These are phyloP conservation scores for Candida sp. DNA, from an alignment of 1,139 yeast genomes.

Conservation along the genomic window DNA sequence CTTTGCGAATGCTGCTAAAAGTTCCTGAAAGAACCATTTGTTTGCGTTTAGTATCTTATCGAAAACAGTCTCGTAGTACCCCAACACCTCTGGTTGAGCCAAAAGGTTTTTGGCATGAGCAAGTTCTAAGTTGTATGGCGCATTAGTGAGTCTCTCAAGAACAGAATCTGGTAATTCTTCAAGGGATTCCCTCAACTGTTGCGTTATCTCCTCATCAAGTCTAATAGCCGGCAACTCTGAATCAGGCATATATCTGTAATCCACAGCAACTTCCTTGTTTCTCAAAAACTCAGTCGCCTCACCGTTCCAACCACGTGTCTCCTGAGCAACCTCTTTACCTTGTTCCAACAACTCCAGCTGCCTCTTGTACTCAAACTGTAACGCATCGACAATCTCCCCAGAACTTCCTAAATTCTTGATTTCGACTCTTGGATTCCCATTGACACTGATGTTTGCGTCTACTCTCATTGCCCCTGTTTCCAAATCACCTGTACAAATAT, in stretches of 20 bases:
- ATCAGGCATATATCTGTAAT: slow-evolving; percentile 94
- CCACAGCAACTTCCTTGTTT: slow-evolving; percentile 80
- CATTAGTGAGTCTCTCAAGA: slow-evolving; percentile 47
- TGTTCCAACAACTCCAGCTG: slow-evolving; percentile 52
- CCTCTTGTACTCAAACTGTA: slow-evolving; percentile 73
- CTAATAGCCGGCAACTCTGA: slow-evolving; percentile 75
- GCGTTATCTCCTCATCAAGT: slow-evolving; percentile 40
- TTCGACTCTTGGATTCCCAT: slow-evolving; percentile 76
- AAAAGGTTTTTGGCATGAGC: slow-evolving; percentile 75
- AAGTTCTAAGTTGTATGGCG: slow-evolving; percentile 62
- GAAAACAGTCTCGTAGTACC: slow-evolving; percentile 56
- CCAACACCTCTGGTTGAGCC: slow-evolving; percentile 44
- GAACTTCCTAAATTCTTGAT: slow-evolving; percentile 89
- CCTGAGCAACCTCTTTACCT: slow-evolving; percentile 50
- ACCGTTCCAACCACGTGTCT: slow-evolving; percentile 96
- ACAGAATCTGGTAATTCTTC: slow-evolving; percentile 71
- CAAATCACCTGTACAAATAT: slow-evolving; percentile 85
- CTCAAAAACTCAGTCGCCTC: slow-evolving; percentile 64
- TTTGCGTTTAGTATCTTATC: slow-evolving; percentile 47
- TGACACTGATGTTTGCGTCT: slow-evolving; percentile 88
- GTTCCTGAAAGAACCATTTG: slow-evolving; percentile 87
- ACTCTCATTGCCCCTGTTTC: slow-evolving; percentile 97
- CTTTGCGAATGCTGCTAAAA: slow-evolving; percentile 71
- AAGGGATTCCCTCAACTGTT: slow-evolving; percentile 41
- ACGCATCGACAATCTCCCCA: slow-evolving; percentile 79